These are phyloP conservation scores for Quercus phellos DNA, from an alignment of 331 rosid species.

Conservation along the genomic window DNA sequence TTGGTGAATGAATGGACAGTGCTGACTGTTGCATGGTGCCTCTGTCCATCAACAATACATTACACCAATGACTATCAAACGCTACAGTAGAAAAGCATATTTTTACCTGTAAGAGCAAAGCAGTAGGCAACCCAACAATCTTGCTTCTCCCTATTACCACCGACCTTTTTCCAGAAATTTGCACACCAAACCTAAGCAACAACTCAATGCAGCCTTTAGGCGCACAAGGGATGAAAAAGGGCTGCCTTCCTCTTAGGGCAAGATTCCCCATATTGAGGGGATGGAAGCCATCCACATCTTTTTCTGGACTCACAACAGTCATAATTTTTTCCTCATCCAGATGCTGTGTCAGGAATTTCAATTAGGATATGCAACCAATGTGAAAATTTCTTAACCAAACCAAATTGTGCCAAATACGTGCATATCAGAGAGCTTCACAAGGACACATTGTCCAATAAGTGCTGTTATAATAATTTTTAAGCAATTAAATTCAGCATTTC, in stretches of 20 bases:
- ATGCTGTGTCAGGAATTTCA: slow-evolving; percentile 44
- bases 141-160: slow-evolving; percentile 71
- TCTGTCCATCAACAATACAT: slow-evolving; percentile 33
- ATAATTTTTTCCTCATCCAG: slow-evolving; percentile 45
- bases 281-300: slow-evolving; percentile 75
- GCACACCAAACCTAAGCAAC: slow-evolving; percentile 52
- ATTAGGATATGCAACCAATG: background rate
- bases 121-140: slow-evolving; percentile 60
- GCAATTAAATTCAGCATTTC: no score
- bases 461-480: background rate
- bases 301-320: slow-evolving; percentile 37
- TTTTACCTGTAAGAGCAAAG: slow-evolving; percentile 59
- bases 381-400: background rate
- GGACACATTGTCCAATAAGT: background rate
- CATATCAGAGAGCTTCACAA: background rate
- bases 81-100: slow-evolving; percentile 20
- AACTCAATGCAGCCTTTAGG: slow-evolving; percentile 67
- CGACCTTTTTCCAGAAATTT: slow-evolving; percentile 50
- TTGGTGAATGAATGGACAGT: slow-evolving; percentile 36
- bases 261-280: slow-evolving; percentile 63
- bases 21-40: slow-evolving; percentile 54
- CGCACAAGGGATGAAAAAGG: slow-evolving; percentile 62
- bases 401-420: background rate
- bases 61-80: slow-evolving; percentile 13
- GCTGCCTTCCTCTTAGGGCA: slow-evolving; percentile 61